Base-by-base conservation (phyloP, 768 basidiomycete species). In the Leccinum disarticulatum region DNA sequence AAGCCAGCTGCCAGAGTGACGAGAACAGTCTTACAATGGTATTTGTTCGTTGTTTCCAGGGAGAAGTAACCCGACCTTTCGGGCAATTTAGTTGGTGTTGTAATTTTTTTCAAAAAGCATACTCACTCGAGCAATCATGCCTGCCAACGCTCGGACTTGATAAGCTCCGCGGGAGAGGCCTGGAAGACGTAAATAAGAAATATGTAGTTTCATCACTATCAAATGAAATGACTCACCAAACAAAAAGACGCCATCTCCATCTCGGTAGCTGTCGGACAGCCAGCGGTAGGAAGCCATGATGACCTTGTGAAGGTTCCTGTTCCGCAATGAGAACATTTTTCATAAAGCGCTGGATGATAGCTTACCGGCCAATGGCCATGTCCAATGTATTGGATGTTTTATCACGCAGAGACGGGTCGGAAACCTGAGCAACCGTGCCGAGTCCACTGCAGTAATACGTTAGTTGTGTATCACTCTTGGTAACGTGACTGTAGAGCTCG, bases 141-240 rank as follows among this genome's bases (percentile, higher is more conserved):
- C 80, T 3, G 80, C 77, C 43, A 81, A 52, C 1, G 70, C 74
- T 28, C 80, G 74, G 4, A 74, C 77, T 64, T 80, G 80, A 60
- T 79, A 81, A 15, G 78, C 80, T 6, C 79, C 80, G n/a, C 80
- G 77, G 2, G 80, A 80, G 61, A 77, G 80, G 4, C 79, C 79
- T 81, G 38, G 7, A 35, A 19, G 17, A 30, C 8, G 17, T 3
- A 52, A 10, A 30, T 70, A 22, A 65, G 63, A 36, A 9, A 28
- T 7, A 22, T 1, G 9, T 30, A 17, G 50, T 1, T 1, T 27
- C 47, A 38, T 10, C 9, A 50, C 19, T 48, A 36, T 8, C 14
- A 6, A 27, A n/a, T 22, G 30, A 35, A 31, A 27, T 6, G n/a
- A 27, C 67, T 31, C 49, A 76, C 79, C 79, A 49, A 81, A 79